Evolutionary conservation across 768 basidiomycete species (phyloP).

Genomic region (Leccinum aurantiacum): DNA sequence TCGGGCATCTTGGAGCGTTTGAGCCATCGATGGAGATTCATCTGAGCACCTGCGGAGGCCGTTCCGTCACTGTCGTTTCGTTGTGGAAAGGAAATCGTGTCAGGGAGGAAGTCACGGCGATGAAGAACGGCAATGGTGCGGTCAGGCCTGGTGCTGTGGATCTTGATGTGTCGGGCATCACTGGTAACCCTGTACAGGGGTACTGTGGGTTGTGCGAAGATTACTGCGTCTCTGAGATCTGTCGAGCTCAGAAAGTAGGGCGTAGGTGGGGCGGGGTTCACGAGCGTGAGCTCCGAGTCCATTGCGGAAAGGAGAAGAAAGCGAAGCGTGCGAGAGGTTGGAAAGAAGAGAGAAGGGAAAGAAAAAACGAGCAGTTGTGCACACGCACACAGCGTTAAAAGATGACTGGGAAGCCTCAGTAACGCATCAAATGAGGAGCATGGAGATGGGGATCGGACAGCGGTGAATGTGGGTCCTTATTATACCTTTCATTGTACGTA

Average conservation of each 20-base stretch:
- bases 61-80: neutral
- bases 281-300: conserved; percentile 32
- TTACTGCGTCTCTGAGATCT: conserved; percentile 16
- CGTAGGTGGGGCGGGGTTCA: conserved; percentile 25
- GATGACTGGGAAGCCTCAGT: neutral
- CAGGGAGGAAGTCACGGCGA: conserved; percentile 26
- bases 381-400: neutral
- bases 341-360: neutral
- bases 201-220: conserved; percentile 18
- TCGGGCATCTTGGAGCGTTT: conserved; percentile 24
- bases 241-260: conserved; percentile 27
- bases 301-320: conserved; percentile 11
- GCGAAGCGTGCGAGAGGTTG: neutral
- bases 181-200: conserved; percentile 30
- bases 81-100: conserved; percentile 30
- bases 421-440: conserved; percentile 1
- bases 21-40: conserved; percentile 30
- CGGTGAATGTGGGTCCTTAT: neutral
- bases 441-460: neutral
- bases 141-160: conserved; percentile 12
- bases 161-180: conserved; percentile 18
- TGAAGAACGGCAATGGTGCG: conserved; percentile 27
- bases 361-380: neutral
- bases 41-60: neutral
- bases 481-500: conserved; percentile 7